Conservation (phyloP, 2,329 filamentous ascomycete species). For the Penicillium sp. region DNA sequence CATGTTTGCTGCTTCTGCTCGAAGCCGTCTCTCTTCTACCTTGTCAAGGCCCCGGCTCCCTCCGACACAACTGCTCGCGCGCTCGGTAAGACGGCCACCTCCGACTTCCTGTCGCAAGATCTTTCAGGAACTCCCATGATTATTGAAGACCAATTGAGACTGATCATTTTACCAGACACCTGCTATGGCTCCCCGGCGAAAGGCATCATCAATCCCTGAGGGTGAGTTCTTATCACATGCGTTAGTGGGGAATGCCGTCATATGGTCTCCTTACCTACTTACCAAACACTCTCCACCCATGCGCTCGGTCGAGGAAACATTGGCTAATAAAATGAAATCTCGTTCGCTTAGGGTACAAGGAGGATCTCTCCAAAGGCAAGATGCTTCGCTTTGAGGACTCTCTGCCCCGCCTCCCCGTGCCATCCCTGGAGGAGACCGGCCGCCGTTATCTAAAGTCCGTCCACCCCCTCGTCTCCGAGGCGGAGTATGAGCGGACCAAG, state of each 20-base stretch:
- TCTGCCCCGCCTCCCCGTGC: conserved; percentile 62
- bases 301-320: background rate
- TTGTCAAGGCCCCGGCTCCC: conserved; percentile 40
- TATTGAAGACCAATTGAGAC: conserved; percentile 4
- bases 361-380: conserved; percentile 62
- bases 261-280: background rate
- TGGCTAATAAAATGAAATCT: background rate
- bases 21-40: conserved; percentile 42
- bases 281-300: background rate
- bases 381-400: conserved; percentile 69
- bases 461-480: conserved; percentile 60
- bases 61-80: conserved; percentile 34
- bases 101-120: background rate
- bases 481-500: conserved; percentile 63
- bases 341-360: conserved; percentile 58
- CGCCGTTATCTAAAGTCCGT: conserved; percentile 67
- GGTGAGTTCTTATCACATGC: conserved; percentile 37
- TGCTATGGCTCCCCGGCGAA: conserved; percentile 43
- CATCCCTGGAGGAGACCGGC: conserved; percentile 63
- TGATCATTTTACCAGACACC: conserved; percentile 29
- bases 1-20: conserved; percentile 47
- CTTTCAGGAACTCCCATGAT: background rate
- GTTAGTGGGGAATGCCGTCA: conserved; percentile 1
- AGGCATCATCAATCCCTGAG: conserved; percentile 48
- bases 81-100: conserved; percentile 30